Conservation (phyloP, 2,329 filamentous ascomycete genomes). For the Fusarium sp. region DNA sequence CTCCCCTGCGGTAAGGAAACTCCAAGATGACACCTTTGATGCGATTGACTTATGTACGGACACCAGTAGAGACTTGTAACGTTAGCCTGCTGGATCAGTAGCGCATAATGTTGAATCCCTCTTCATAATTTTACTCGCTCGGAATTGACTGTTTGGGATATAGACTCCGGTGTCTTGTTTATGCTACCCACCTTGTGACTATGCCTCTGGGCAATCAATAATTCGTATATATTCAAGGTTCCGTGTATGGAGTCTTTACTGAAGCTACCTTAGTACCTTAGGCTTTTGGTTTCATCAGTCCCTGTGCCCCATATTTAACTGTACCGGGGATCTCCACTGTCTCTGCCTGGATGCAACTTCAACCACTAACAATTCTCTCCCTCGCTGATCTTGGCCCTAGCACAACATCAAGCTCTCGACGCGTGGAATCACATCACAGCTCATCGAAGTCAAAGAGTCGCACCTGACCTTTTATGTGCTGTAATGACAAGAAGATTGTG, state of each 20-base stretch:
- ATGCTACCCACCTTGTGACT: background rate
- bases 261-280: background rate
- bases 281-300: constrained; percentile 11
- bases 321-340: background rate
- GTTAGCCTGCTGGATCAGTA: background rate
- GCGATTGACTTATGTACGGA: background rate
- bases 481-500: background rate
- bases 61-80: background rate
- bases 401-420: constrained; percentile 15
- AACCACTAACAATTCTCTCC: constrained; percentile 14
- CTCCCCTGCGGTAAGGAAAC: constrained; percentile 22
- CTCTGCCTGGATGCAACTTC: constrained; percentile 12
- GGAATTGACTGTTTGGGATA: background rate
- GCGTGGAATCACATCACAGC: constrained; percentile 16
- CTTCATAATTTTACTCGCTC: background rate
- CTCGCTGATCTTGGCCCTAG: constrained; percentile 25
- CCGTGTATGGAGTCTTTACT: background rate
- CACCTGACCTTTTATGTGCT: background rate
- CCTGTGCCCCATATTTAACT: constrained; percentile 14
- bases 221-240: background rate
- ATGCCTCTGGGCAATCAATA: background rate
- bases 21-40: constrained; percentile 33
- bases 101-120: background rate
- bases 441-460: background rate
- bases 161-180: background rate